Conservation (phyloP, 1,139 yeast genomes). For the Yamadazyma buinensis region DNA sequence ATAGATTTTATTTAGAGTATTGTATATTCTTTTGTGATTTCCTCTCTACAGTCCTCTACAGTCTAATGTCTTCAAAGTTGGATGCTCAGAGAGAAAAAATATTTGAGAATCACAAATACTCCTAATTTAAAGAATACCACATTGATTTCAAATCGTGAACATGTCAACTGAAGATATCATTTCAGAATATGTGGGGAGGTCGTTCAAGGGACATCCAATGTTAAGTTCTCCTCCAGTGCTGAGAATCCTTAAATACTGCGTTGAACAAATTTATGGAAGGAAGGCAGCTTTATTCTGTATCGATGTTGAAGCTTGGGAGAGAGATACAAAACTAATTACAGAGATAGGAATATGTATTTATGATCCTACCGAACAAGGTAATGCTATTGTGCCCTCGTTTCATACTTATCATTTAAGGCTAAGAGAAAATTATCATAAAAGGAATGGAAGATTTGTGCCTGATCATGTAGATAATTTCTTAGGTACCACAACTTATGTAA, state of each 20-base stretch:
- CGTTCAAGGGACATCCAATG: constrained; percentile 11
- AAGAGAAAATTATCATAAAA: constrained; percentile 40
- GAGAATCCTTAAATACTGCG: constrained; percentile 9
- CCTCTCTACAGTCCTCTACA: no score
- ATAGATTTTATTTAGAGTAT: no score
- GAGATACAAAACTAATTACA: constrained; percentile 41
- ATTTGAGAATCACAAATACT: no score
- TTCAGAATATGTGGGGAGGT: constrained; percentile 2
- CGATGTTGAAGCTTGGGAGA: constrained; percentile 69
- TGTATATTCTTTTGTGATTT: no score
- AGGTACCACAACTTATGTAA: constrained; percentile 50
- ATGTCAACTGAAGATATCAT: constrained; percentile 3
- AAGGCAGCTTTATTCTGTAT: constrained; percentile 45
- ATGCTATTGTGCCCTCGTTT: constrained; percentile 40
- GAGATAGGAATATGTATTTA: constrained; percentile 70
- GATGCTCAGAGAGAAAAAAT: no score
- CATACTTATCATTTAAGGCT: constrained; percentile 55
- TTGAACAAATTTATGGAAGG: constrained; percentile 22
- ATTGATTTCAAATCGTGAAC: no score
- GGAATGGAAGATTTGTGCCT: constrained; percentile 61
- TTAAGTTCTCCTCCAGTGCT: constrained; percentile 13
- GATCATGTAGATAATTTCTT: constrained; percentile 56
- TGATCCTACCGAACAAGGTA: constrained; percentile 50
- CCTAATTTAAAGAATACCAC: no score
- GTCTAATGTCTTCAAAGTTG: no score